These are phyloP conservation scores for Geotrichum carabidarum DNA, from an alignment of 1,139 yeast genomes.

Conservation along the genomic window DNA sequence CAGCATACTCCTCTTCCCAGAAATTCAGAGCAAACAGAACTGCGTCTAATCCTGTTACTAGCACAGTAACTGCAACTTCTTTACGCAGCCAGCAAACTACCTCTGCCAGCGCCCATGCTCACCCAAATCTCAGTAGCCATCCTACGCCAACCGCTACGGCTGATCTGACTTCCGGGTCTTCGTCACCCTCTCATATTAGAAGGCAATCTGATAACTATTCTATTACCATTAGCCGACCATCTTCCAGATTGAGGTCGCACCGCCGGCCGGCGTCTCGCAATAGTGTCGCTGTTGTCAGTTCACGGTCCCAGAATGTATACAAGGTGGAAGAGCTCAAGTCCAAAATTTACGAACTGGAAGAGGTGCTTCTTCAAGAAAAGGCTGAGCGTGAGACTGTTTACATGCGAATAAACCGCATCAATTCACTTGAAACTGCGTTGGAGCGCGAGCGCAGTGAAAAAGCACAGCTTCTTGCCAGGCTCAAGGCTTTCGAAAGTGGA, in stretches of 20 bases:
- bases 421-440: conserved; percentile 26
- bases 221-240: not conserved
- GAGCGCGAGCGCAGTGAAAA: conserved; percentile 27
- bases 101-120: conserved; percentile 12
- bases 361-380: conserved; percentile 30
- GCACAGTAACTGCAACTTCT: conserved; percentile 1
- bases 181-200: conserved; percentile 1
- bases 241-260: conserved; percentile 7
- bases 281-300: not conserved
- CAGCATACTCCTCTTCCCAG: not conserved
- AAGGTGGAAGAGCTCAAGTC: conserved; percentile 32
- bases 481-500: conserved; percentile 13
- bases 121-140: conserved; percentile 12
- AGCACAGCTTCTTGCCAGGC: conserved; percentile 21
- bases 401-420: conserved; percentile 26
- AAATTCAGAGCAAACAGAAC: not conserved
- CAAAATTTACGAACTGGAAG: conserved; percentile 33
- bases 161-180: conserved; percentile 7
- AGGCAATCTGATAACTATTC: conserved; percentile 2
- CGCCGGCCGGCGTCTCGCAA: conserved; percentile 4
- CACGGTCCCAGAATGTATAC: not conserved
- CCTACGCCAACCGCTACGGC: not conserved
- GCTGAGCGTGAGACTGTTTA: conserved; percentile 29
- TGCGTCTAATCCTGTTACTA: not conserved
- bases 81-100: not conserved